These are phyloP conservation scores for Diaporthe caulivora DNA, from an alignment of 2,329 filamentous ascomycete genomes.

Conservation along the genomic window DNA sequence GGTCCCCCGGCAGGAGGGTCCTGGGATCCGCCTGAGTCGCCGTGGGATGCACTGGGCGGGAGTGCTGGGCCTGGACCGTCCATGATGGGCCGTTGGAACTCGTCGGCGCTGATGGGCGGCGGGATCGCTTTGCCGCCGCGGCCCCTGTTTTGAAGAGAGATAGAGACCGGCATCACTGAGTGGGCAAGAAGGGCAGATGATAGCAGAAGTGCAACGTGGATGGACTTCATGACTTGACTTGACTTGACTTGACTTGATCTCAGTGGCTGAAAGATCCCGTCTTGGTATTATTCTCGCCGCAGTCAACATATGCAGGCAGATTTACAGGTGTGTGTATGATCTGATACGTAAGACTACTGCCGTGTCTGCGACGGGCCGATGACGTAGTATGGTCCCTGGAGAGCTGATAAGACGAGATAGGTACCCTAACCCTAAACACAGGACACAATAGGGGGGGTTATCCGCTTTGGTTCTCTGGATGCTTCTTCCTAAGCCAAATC, in stretches of 20 bases:
- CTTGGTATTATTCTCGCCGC: background rate
- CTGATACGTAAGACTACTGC: background rate
- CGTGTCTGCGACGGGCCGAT: background rate
- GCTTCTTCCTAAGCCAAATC: background rate
- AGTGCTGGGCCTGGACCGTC: slow-evolving; percentile 46
- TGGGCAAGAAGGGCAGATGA: slow-evolving; percentile 25
- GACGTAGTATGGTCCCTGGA: slow-evolving; percentile 18
- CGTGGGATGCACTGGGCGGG: slow-evolving; percentile 40
- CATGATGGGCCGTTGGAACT: slow-evolving; percentile 50
- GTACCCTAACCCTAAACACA: slow-evolving; percentile 21
- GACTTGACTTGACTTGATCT: background rate
- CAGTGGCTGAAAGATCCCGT: too few species aligned
- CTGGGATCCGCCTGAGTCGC: slow-evolving; percentile 37
- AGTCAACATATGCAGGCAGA: too few species aligned
- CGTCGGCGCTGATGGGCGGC: slow-evolving; percentile 42
- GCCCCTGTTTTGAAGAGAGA: slow-evolving; percentile 25
- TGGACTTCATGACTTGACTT: slow-evolving; percentile 12
- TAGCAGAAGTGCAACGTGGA: slow-evolving; percentile 9
- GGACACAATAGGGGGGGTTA: slow-evolving; percentile 31
- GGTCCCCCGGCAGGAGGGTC: slow-evolving; percentile 48
- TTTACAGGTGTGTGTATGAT: background rate
- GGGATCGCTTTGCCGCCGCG: slow-evolving; percentile 38
- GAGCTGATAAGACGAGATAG: background rate
- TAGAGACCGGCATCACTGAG: slow-evolving; percentile 22
- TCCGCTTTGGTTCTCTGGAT: background rate